Evolutionary conservation across 2,329 filamentous ascomycete species (phyloP).

Genomic region (Cytospora piceicola): DNA sequence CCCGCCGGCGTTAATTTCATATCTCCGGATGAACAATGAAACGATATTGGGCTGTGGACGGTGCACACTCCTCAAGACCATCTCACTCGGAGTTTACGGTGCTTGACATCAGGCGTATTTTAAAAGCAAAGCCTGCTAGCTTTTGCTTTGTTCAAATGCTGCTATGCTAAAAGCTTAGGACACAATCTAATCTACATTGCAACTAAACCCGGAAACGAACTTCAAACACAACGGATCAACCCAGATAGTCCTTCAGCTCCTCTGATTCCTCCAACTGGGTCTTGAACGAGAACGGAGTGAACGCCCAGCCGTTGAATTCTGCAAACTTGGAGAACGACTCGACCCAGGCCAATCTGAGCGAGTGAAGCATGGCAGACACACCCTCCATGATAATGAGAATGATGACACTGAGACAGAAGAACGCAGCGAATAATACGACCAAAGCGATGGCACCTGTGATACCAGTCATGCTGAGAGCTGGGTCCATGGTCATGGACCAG

Average conservation of each 20-base stretch:
- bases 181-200: constrained; percentile 25
- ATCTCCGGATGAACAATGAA: constrained; percentile 7
- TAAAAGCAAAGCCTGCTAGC: neutral
- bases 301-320: constrained; percentile 84
- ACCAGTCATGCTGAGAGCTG: constrained; percentile 70
- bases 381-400: constrained; percentile 94
- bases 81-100: neutral
- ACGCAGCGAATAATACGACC: constrained; percentile 81
- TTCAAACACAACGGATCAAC: constrained; percentile 37
- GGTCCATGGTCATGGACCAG: constrained; percentile 92
- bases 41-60: neutral
- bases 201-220: constrained; percentile 1
- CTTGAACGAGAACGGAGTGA: constrained; percentile 88
- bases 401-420: constrained; percentile 75
- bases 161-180: constrained; percentile 17
- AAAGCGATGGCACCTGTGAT: constrained; percentile 76
- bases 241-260: constrained; percentile 59
- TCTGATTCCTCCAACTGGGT: constrained; percentile 82
- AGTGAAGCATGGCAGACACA: constrained; percentile 94
- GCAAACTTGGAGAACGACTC: constrained; percentile 98
- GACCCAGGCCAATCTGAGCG: constrained; percentile 90
- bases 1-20: neutral
- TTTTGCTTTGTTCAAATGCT: constrained; percentile 12
- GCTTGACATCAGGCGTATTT: neutral
- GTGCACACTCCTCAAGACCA: neutral